Evolutionary conservation across 345 rosid genomes (phyloP), one percentile per base, ranked within the genome.

Genomic region (Combretum micranthum): DNA sequence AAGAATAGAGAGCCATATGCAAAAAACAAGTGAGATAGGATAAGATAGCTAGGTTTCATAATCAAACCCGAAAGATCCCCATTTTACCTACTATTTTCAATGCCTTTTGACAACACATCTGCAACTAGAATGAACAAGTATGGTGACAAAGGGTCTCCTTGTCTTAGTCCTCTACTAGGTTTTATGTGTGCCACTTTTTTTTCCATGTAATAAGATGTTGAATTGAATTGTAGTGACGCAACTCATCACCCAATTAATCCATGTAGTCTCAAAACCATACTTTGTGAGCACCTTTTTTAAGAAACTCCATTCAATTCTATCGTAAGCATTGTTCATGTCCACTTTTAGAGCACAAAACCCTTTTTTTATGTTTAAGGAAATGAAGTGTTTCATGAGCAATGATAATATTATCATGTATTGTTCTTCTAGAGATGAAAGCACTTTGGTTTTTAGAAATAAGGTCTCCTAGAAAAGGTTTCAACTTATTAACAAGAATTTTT

Each of bases 321-420:
- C 59, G 42, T 55, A 49, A 49, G 21, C 47, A 3, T 55, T 42
- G 0, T 4, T 4, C 59, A 55, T 55, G 8, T 55, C 59, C 9
- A 55, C 12, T 17, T 55, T 55, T 3, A 55, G 1, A 0, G 59
- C 59, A 20, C 55, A 52, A 12, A 15, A 19, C 1, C 1, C 8
- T 0, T 22, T 22, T 52, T 22, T 19, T 52, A 18, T 2, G 3
- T 20, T 22, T 20, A 4, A 21, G 15, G 4, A 18, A 52, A 12
- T 52, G 55, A 9, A 52, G 21, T 4, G 1, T 1, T 22, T 52
- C 55, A 22, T 52, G 55, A 0, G 55, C 39, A 1, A 52, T 10
- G 2, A 52, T 2, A 2, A 52, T 21, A 15, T 19, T 52, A 20
- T 52, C 39, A 6, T 52, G 55, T 5, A 52, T 52, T 1, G 7